phyloP scores from a whole-genome alignment of 805 yeast species.

The Isabelozyma heimii region DNA sequence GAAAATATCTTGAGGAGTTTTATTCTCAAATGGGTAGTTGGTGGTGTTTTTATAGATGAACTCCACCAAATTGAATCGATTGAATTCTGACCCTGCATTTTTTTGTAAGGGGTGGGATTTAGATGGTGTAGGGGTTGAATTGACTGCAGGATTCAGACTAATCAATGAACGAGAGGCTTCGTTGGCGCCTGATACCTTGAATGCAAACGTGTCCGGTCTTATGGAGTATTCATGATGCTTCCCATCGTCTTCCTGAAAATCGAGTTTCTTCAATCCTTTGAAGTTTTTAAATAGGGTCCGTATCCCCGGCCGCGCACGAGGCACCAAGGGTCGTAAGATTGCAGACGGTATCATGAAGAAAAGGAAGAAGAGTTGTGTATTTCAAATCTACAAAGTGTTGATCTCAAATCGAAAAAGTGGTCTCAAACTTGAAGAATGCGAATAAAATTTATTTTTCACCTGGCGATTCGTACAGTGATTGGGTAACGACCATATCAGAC shows the following conservation, averaged over 20 bases:
- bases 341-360: not conserved
- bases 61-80: slow-evolving; percentile 26
- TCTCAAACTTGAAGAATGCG: no score
- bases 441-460: no score
- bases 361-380: not conserved
- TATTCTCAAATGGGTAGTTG: slow-evolving; percentile 38
- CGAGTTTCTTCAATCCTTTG: slow-evolving; percentile 3
- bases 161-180: slow-evolving; percentile 14
- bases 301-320: not conserved
- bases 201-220: slow-evolving; percentile 44
- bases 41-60: slow-evolving; percentile 38
- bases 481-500: no score
- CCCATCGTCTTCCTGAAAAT: slow-evolving; percentile 15
- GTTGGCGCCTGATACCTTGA: slow-evolving; percentile 29
- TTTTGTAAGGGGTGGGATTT: slow-evolving; percentile 24
- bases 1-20: slow-evolving; percentile 38
- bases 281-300: not conserved
- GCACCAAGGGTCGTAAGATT: not conserved
- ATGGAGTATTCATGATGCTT: slow-evolving; percentile 43
- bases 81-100: slow-evolving; percentile 1
- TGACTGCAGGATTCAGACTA: slow-evolving; percentile 1
- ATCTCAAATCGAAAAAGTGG: no score
- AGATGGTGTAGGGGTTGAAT: not conserved
- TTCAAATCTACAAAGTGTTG: no score
- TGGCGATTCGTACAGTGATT: no score